Conservation (phyloP, 768 basidiomycete genomes). For the Suillus discolor region DNA sequence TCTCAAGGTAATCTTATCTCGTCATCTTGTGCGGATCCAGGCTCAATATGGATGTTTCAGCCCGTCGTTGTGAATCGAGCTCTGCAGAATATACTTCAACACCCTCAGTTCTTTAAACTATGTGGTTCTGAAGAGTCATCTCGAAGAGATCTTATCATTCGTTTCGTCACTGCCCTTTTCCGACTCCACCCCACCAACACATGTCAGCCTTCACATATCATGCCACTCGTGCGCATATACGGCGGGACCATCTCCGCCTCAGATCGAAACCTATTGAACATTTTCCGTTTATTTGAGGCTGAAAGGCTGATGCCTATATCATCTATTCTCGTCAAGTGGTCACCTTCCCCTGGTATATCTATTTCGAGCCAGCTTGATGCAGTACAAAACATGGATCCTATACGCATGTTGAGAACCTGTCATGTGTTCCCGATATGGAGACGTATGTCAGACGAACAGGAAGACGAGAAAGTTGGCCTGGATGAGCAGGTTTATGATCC, state of each 20-base stretch:
- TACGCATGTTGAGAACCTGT: slow-evolving; percentile 68
- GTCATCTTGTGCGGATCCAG: not conserved
- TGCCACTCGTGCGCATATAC: slow-evolving; percentile 77
- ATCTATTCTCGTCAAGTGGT: slow-evolving; percentile 69
- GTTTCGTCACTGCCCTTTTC: slow-evolving; percentile 70
- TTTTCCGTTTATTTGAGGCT: slow-evolving; percentile 78
- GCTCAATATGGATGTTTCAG: slow-evolving; percentile 31
- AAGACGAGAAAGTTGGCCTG: slow-evolving; percentile 22
- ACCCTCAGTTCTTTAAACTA: slow-evolving; percentile 58
- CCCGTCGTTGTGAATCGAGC: slow-evolving; percentile 74
- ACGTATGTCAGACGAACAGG: slow-evolving; percentile 41
- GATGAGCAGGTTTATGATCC: slow-evolving; percentile 74
- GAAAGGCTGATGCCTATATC: slow-evolving; percentile 68
- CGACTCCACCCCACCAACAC: slow-evolving; percentile 77
- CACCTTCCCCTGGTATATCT: slow-evolving; percentile 43
- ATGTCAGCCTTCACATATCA: slow-evolving; percentile 82
- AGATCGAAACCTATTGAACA: slow-evolving; percentile 69
- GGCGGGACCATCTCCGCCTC: slow-evolving; percentile 65
- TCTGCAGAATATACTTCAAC: slow-evolving; percentile 75
- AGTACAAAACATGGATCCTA: slow-evolving; percentile 70
- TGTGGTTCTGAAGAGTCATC: slow-evolving; percentile 32
- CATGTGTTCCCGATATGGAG: slow-evolving; percentile 72
- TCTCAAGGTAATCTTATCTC: slow-evolving; percentile 59
- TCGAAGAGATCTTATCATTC: slow-evolving; percentile 50
- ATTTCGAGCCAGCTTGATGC: slow-evolving; percentile 62